These are phyloP conservation scores for Candida fluviatilis DNA, from an alignment of 805 yeast species.

Conservation along the genomic window DNA sequence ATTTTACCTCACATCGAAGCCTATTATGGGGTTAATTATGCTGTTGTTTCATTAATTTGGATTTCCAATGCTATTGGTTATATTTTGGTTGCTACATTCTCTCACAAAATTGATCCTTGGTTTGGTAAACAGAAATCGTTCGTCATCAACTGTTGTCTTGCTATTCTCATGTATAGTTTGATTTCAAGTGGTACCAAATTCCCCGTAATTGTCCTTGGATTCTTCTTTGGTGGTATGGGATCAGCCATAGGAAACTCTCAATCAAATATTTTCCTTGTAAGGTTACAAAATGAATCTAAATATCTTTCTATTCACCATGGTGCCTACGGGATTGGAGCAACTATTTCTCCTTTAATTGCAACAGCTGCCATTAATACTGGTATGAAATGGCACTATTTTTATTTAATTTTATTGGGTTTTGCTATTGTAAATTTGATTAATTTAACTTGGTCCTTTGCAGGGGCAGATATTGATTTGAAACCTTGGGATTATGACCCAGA, in stretches of 20 bases:
- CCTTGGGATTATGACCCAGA: constrained; percentile 25
- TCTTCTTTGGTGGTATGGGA: constrained; percentile 58
- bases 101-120: constrained; percentile 38
- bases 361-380: constrained; percentile 49
- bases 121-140: constrained; percentile 41
- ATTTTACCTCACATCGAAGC: constrained; percentile 51
- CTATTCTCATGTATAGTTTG: constrained; percentile 40
- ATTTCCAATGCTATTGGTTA: constrained; percentile 54
- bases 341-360: constrained; percentile 62
- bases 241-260: constrained; percentile 47
- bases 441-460: constrained; percentile 42
- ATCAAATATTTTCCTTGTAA: constrained; percentile 47
- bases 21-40: constrained; percentile 44
- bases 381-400: constrained; percentile 52
- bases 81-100: constrained; percentile 45
- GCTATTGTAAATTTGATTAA: constrained; percentile 28
- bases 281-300: constrained; percentile 50
- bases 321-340: constrained; percentile 68
- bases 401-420: constrained; percentile 43
- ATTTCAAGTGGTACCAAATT: constrained; percentile 47
- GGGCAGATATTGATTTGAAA: constrained; percentile 43
- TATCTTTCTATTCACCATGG: constrained; percentile 65
- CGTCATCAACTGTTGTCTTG: constrained; percentile 31
- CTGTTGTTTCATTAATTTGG: constrained; percentile 58
- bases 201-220: constrained; percentile 46